Base-by-base conservation (phyloP, 345 rosid species). In the Crucihimalaya himalaica region DNA sequence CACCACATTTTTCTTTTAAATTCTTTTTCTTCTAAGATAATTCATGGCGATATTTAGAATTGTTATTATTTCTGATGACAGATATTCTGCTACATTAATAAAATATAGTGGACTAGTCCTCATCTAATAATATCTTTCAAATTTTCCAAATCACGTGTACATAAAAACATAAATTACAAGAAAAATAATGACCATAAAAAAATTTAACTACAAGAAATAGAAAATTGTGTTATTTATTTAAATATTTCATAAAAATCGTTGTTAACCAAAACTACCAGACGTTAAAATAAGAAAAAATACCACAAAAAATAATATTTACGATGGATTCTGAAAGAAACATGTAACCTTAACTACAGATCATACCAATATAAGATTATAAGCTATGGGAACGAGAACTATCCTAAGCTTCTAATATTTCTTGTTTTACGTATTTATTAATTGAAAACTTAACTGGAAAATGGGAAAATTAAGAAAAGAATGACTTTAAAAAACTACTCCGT, bases 21-120 rank as follows among this genome's bases (percentile, higher is more conserved):
- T 39, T 70, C 63, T 57, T 70, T 70, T 77, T 55, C 63, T 19
- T 25, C 50, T 18, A 54, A 76, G 75, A 76, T 70, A 76, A 76
- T 76, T 34, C 71, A 34, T 27, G 50, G 45, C 37, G 34, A 62
- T 76, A 70, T 63, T 70, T 51, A 60, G 4, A 51, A 39, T 40
- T 75, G 31, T 23, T 75, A 75, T 52, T 67, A 60, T 67, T 40
- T 75, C 47, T 51, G 73, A 68, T 75, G 55, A 31, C 42, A 75
- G 5, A 74, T 66, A 59, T 70, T 58, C 5, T 71, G 56, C 27
- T 58, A 57, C 60, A 48, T 39, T 40, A 8, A 15, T 40, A 59
- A 9, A 3, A 40, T 67, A 16, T 67, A 48, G 73, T 75, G 73
- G 73, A 59, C 27, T 51, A 50, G 55, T 74, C 73, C 68, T 74